phyloP scores from a whole-genome alignment of 208 protist species.

The Endotrypanum monterogeii region DNA sequence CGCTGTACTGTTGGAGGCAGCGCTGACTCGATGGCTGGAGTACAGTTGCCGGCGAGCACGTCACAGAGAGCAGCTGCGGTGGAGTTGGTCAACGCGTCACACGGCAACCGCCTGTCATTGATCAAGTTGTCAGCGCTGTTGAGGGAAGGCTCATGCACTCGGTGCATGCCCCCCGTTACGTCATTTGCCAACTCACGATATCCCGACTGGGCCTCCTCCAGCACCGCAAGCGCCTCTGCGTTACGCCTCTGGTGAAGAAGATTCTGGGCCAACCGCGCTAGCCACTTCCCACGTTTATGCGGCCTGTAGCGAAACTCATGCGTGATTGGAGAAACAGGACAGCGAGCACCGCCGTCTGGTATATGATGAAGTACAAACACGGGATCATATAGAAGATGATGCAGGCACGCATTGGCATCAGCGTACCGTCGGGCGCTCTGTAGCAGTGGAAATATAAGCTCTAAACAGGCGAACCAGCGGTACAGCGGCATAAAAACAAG shows the following conservation, averaged over 20 bases:
- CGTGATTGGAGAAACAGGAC: constrained; percentile 15
- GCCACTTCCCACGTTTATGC: constrained; percentile 71
- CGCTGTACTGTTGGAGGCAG: constrained; percentile 59
- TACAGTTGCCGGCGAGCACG: constrained; percentile 7
- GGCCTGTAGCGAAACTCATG: constrained; percentile 60
- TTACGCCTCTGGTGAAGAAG: constrained; percentile 47
- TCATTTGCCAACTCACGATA: constrained; percentile 34
- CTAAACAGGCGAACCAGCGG: constrained; percentile 67
- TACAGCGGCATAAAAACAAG: constrained; percentile 73
- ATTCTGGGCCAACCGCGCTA: constrained; percentile 63
- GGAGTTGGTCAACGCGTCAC: constrained; percentile 1
- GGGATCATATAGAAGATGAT: constrained; percentile 54
- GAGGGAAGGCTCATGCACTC: background rate
- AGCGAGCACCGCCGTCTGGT: background rate
- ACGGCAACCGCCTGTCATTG: constrained; percentile 7
- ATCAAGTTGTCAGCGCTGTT: background rate
- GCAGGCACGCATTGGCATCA: constrained; percentile 66
- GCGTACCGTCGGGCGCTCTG: constrained; percentile 54
- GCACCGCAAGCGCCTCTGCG: constrained; percentile 44
- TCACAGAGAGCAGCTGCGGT: constrained; percentile 16
- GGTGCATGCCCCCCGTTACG: background rate
- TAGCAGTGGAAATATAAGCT: constrained; percentile 60
- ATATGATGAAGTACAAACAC: constrained; percentile 44
- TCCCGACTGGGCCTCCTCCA: constrained; percentile 44
- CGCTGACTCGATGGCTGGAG: constrained; percentile 11